Conservation (phyloP, 345 rosid species). For the Durio zibethinus region DNA sequence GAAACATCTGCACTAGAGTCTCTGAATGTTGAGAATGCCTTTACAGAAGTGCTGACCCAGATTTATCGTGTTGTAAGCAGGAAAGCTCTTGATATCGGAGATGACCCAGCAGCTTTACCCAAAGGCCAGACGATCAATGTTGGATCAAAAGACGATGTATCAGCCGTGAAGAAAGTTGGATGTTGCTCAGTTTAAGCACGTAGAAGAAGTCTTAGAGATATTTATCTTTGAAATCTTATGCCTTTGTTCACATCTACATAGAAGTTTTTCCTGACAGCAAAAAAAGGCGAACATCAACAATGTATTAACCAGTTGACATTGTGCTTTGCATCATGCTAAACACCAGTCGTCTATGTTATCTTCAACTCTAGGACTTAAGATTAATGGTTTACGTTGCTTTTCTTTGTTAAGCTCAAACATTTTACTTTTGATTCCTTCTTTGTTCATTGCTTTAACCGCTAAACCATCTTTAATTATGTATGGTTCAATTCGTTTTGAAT, state of each 20-base stretch:
- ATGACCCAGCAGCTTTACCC: constrained; percentile 79
- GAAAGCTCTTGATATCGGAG: constrained; percentile 78
- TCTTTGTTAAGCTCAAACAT: constrained; percentile 2
- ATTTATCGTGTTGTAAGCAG: constrained; percentile 73
- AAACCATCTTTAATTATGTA: constrained; percentile 1
- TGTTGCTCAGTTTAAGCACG: constrained; percentile 57
- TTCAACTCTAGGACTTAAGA: constrained; percentile 7
- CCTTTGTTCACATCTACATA: constrained; percentile 13
- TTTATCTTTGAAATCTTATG: constrained; percentile 5
- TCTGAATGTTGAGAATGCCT: constrained; percentile 73
- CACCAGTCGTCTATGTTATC: not conserved
- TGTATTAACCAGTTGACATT: constrained; percentile 12
- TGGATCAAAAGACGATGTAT: constrained; percentile 68
- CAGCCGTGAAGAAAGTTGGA: constrained; percentile 71
- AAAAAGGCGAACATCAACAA: not conserved
- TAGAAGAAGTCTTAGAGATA: not conserved
- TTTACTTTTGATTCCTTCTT: not conserved
- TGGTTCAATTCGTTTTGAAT: not conserved
- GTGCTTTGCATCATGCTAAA: not conserved
- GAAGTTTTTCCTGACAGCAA: constrained; percentile 11
- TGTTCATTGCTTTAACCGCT: constrained; percentile 4
- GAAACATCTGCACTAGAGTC: constrained; percentile 92
- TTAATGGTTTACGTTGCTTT: constrained; percentile 3
- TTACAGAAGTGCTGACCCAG: constrained; percentile 78
- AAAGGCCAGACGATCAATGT: constrained; percentile 75